These are phyloP conservation scores for Huntiella omanensis DNA, from an alignment of 2,329 filamentous ascomycete genomes.

Conservation along the genomic window DNA sequence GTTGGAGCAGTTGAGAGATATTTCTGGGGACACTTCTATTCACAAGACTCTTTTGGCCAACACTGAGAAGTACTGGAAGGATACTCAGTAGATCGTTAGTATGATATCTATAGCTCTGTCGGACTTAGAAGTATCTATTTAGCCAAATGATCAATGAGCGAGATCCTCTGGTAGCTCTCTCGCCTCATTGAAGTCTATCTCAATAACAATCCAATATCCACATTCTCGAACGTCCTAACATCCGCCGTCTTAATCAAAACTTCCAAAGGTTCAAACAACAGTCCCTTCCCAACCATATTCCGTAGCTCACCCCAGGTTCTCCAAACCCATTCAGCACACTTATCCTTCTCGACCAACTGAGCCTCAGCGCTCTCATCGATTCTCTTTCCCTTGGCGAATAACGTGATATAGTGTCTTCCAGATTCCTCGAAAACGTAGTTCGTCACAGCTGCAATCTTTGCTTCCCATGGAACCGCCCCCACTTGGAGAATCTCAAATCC, in stretches of 20 bases:
- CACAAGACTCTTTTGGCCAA: slow-evolving; percentile 21
- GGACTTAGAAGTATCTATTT: too few species aligned
- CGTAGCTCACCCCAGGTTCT: slow-evolving; percentile 23
- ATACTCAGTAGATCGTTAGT: too few species aligned
- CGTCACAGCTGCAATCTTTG: slow-evolving; percentile 37
- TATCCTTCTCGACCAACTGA: slow-evolving; percentile 28
- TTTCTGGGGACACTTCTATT: slow-evolving; percentile 20
- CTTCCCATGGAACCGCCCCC: slow-evolving; percentile 2
- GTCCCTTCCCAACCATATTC: slow-evolving; percentile 14
- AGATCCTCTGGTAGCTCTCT: too few species aligned
- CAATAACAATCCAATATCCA: neutral
- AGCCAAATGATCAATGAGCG: too few species aligned
- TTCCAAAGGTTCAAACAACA: slow-evolving; percentile 9
- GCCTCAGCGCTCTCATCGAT: slow-evolving; percentile 29
- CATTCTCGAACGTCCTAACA: slow-evolving; percentile 1
- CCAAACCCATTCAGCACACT: slow-evolving; percentile 34
- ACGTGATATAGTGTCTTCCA: slow-evolving; percentile 56
- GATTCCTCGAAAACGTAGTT: slow-evolving; percentile 44
- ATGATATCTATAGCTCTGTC: too few species aligned
- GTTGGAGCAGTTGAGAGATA: slow-evolving; percentile 20
- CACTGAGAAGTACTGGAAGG: too few species aligned
- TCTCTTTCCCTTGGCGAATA: slow-evolving; percentile 42
- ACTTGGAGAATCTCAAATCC: neutral
- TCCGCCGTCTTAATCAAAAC: slow-evolving; percentile 3
- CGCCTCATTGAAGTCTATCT: too few species aligned